Evolutionary conservation across 2,329 filamentous ascomycete species (phyloP), one percentile per base, ranked within the genome.

Genomic region (Aaosphaeria pasadenensis): DNA sequence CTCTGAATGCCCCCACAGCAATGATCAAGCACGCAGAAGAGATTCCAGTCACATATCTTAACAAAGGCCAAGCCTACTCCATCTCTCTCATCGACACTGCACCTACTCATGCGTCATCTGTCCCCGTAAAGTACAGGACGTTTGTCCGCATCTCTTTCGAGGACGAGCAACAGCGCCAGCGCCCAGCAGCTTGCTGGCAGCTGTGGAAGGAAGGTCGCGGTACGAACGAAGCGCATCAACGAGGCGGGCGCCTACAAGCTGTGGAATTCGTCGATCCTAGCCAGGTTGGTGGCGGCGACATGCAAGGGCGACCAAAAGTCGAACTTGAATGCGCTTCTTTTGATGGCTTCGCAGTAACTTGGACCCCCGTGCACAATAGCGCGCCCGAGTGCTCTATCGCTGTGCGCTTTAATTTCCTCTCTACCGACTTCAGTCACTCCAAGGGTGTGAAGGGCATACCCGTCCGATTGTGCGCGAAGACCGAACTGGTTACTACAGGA

Each of bases 391-490:
- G 91, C 68, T 88, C 85, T 43, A 84, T 99, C 47, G 88, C 91
- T 6, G 89, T 97, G 9, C 88, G 94, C 41, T 99, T 97, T 78
- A 99, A 99, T 73, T 99, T 99, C 66, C 78, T 99, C 0, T 99
- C 94, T 0, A 99, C 94, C 6, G 94, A 99, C 67, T 99, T 97
- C 67, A 97, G 92, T 69, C 94, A 97, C 66, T 97, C 94, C 7
- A 99, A 99, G 66, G 94, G 94, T 41, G 94, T 99, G 43, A 99
- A 97, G 72, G 94, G 94, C 33, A 96, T 97, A 55, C 92, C 94
- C 0, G 91, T 99, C 4, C 80, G 94, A 47, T 80, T 97, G 0
- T 97, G 92, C 69, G 85, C 91, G 11, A 97, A 97, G 72, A 97
- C 94, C 0, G 87, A 88, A 54, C 71, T 85, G 7, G 50, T 92